phyloP scores from a whole-genome alignment of 1,284 basidiomycete species.

The Retiboletus fuscus region DNA sequence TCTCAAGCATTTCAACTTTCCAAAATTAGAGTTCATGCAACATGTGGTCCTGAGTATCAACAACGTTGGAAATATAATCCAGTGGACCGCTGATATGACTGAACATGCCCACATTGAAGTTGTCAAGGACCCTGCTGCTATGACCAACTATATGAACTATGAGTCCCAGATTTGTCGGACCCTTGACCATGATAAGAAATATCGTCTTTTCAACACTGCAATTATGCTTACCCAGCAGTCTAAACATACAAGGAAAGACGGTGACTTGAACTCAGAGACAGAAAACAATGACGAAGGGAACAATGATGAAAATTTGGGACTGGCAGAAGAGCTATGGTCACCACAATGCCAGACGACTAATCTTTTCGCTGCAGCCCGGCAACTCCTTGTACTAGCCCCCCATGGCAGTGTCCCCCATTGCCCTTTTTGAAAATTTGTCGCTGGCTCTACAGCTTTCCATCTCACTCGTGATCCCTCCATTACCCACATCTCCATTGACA shows the following conservation, averaged over 20 bases:
- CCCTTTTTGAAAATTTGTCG: background rate
- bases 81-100: background rate
- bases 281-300: background rate
- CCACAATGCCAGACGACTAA: background rate
- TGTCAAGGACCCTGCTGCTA: background rate
- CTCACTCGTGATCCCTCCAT: background rate
- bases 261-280: background rate
- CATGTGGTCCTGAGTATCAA: constrained; percentile 45
- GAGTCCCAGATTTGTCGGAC: constrained; percentile 2
- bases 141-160: background rate
- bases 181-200: background rate
- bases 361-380: background rate
- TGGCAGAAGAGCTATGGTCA: background rate
- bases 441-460: background rate
- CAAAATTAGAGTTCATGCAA: constrained; percentile 49
- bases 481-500: background rate
- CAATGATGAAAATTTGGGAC: background rate
- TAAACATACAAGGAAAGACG: background rate
- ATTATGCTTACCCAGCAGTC: background rate
- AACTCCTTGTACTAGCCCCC: background rate
- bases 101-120: constrained; percentile 2
- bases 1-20: constrained; percentile 21
- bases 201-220: background rate
- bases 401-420: too few relatives aligned
- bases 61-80: background rate